Percentiles rank a stretch among this genome's conserved stretches.
Conservation (phyloP, 768 basidiomycete genomes). For the Chalciporus chontae region DNA sequence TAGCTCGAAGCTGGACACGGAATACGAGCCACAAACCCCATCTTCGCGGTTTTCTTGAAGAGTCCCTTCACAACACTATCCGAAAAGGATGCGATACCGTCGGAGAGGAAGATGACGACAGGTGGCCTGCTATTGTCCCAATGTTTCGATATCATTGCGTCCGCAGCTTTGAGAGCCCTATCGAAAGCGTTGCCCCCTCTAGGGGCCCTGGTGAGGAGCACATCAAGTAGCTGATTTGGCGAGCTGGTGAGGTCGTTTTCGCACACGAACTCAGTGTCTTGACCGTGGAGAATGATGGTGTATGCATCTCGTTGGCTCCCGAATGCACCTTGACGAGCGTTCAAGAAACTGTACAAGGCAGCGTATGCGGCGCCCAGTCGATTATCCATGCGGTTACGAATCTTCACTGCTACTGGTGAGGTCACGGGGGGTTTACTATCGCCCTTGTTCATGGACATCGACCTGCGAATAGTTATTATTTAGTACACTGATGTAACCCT, state of each 20-base stretch:
- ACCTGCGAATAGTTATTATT: slow-evolving; percentile 31
- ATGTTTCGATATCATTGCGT: slow-evolving; percentile 35
- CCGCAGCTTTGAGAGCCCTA: slow-evolving; percentile 37
- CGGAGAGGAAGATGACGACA: slow-evolving; percentile 55
- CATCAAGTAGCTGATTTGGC: slow-evolving; percentile 42
- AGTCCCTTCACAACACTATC: slow-evolving; percentile 35
- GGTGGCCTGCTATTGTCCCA: slow-evolving; percentile 48
- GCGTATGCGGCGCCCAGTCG: slow-evolving; percentile 58
- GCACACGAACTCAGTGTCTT: slow-evolving; percentile 23
- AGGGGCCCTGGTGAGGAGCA: slow-evolving; percentile 33
- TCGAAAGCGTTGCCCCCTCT: slow-evolving; percentile 42
- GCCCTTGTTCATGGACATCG: slow-evolving; percentile 42
- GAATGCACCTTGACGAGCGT: slow-evolving; percentile 40
- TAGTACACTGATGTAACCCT: background rate
- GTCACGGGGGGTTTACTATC: slow-evolving; percentile 41
- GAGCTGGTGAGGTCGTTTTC: slow-evolving; percentile 43
- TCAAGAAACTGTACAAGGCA: slow-evolving; percentile 52
- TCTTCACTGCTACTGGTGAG: slow-evolving; percentile 33
- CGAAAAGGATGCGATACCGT: slow-evolving; percentile 42
- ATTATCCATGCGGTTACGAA: slow-evolving; percentile 37
- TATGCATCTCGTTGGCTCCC: slow-evolving; percentile 45
- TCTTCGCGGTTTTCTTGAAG: slow-evolving; percentile 34
- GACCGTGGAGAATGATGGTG: slow-evolving; percentile 47
- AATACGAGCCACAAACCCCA: slow-evolving; percentile 35
- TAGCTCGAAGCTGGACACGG: background rate